Percentiles rank a stretch among this genome's conserved stretches.
These are phyloP conservation scores for Solanum hybrid DNA, from an alignment of 305 asterid genomes.

Conservation along the genomic window DNA sequence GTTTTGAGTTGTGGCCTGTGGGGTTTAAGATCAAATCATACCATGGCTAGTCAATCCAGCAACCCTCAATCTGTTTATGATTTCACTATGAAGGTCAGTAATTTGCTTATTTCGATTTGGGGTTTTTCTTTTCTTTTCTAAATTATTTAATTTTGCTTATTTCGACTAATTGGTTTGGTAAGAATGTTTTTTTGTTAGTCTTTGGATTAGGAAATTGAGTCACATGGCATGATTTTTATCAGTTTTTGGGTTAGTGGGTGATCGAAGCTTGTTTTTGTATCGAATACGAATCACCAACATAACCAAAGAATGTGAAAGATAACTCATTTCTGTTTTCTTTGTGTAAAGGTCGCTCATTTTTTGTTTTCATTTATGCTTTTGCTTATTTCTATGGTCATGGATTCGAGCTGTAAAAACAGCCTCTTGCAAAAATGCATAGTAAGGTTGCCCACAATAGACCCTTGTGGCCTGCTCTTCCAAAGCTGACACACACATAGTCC, in stretches of 20 bases:
- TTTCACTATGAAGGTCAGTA: constrained; percentile 52
- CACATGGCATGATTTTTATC: background rate
- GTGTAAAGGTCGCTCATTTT: background rate
- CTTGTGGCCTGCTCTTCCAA: background rate
- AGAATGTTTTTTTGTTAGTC: background rate
- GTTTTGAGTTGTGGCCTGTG: background rate
- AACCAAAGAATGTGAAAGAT: background rate
- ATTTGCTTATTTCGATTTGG: background rate
- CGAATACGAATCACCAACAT: background rate
- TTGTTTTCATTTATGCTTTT: background rate
- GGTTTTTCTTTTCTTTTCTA: background rate
- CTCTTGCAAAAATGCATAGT: too few relatives aligned
- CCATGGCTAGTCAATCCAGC: constrained; percentile 56
- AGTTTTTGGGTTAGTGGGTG: background rate
- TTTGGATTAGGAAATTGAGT: background rate
- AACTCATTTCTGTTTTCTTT: background rate
- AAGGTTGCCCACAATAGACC: background rate
- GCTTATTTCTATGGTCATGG: background rate
- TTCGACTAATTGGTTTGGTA: background rate
- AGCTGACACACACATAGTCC: too few relatives aligned
- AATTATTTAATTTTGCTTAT: background rate
- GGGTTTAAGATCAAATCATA: background rate
- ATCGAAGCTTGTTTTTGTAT: background rate
- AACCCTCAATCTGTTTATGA: constrained; percentile 62
- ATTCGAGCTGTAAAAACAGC: background rate